Percentiles rank a stretch among this genome's conserved stretches.
Evolutionary conservation across 176 grass and related monocot species (phyloP).

Genomic region (Musa schizocarpa): DNA sequence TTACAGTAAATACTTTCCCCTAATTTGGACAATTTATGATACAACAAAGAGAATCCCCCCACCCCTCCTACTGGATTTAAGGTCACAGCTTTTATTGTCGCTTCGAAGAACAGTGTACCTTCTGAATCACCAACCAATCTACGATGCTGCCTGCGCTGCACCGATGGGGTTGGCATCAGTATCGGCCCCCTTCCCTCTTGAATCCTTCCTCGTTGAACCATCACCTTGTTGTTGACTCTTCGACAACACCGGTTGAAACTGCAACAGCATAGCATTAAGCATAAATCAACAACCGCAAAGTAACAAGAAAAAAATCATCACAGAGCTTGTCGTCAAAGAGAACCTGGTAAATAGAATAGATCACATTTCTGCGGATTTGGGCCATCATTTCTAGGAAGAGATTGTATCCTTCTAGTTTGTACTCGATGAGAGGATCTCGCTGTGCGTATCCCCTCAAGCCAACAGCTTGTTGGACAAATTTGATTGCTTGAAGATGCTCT

Average conservation of each 20-base stretch:
- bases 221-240: constrained; percentile 63
- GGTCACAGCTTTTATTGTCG: not conserved
- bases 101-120: not conserved
- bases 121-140: not conserved
- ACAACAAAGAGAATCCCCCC: not conserved
- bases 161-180: constrained; percentile 36
- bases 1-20: not conserved
- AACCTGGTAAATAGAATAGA: constrained; percentile 98
- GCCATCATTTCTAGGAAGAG: constrained; percentile 99
- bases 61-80: not conserved
- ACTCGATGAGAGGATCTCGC: constrained; percentile 90
- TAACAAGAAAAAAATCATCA: not conserved
- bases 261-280: constrained; percentile 20
- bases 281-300: not conserved
- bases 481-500: constrained; percentile 90
- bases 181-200: constrained; percentile 41
- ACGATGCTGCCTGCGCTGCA: constrained; percentile 46
- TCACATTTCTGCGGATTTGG: constrained; percentile 94
- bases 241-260: constrained; percentile 80
- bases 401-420: constrained; percentile 97
- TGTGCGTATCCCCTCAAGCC: constrained; percentile 96
- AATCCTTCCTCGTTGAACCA: constrained; percentile 37
- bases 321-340: not conserved
- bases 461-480: constrained; percentile 97
- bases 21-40: not conserved